Base-by-base conservation (phyloP, 2,329 filamentous ascomycete species). In the Colletotrichum ledebouriae region DNA sequence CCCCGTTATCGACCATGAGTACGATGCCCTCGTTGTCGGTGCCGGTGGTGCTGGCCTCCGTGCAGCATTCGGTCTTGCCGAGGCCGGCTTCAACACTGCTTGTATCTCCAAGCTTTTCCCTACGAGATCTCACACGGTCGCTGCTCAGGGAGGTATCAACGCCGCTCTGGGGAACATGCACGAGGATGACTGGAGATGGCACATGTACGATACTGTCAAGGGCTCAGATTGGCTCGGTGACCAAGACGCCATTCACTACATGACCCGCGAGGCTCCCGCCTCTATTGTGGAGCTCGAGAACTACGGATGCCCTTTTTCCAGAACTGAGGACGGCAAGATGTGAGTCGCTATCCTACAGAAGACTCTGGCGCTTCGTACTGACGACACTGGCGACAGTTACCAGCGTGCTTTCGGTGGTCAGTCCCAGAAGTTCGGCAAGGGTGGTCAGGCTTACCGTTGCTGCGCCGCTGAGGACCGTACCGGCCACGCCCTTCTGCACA, bases 121-220 rank as follows among this genome's bases (percentile, higher is more conserved):
- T 57, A 96, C 93, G 59, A 87, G 93, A 86, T 91, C 88, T 79
- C 93, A 96, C 82, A 96, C 93, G 9, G 93, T 96, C 75, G 93
- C 93, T 67, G 89, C 89, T 46, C 89, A 92, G 81, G 93, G 93
- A 78, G 93, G 93, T 77, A 95, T 96, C 86, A 96, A 96, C 80
- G 93, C 93, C 64, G 93, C 93, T 59, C 86, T 96, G 64, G 93
- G 93, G 78, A 97, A 97, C 85, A 98, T 98, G 94, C 94, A 97
- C 87, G 89, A 95, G 85, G 94, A 98, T 77, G 94, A 98, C 84
- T 98, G 94, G 94, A 90, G 94, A 86, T 98, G 94, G 94, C 94
- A 98, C 84, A 98, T 98, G 94, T 98, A 98, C 86, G 94, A 98
- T 81, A 98, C 94, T 49, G 94, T 98, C 79, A 98, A 98, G 87